Percentiles rank a stretch among this genome's conserved stretches.
These are phyloP conservation scores for Aspergillus sclerotiicarbonarius DNA, from an alignment of 495 filamentous ascomycete genomes.

Conservation along the genomic window DNA sequence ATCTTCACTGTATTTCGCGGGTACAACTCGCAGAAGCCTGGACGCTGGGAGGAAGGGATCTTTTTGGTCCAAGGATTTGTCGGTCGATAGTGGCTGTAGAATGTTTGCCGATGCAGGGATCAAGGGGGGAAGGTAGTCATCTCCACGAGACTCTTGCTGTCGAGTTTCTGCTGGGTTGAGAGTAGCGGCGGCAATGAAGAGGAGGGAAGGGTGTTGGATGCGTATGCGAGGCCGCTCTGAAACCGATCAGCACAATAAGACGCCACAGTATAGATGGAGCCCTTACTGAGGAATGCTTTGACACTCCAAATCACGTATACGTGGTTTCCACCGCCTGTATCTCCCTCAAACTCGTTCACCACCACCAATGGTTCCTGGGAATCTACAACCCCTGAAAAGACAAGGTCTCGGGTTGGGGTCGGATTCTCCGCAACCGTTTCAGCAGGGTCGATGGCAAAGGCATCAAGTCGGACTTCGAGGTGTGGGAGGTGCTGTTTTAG, in stretches of 20 bases:
- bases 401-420: conserved; percentile 57
- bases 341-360: conserved; percentile 53
- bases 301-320: conserved; percentile 80
- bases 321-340: conserved; percentile 53
- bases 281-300: conserved; percentile 66
- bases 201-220: conserved; percentile 71
- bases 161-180: conserved; percentile 56
- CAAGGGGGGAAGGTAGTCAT: conserved; percentile 76
- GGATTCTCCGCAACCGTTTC: conserved; percentile 43
- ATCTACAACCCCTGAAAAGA: conserved; percentile 63
- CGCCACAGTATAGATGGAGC: not conserved
- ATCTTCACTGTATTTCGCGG: conserved; percentile 56
- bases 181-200: conserved; percentile 72
- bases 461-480: conserved; percentile 67
- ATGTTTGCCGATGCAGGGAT: conserved; percentile 77
- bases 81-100: conserved; percentile 70
- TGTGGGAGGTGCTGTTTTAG: conserved; percentile 61
- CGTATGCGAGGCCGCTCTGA: conserved; percentile 69
- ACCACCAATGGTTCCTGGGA: conserved; percentile 61
- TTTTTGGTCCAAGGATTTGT: conserved; percentile 62
- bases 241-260: conserved; percentile 18
- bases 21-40: conserved; percentile 74
- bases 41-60: conserved; percentile 76
- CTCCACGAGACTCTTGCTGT: conserved; percentile 46
- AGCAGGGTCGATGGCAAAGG: conserved; percentile 63